These are phyloP conservation scores for Metarhizium sp. DNA, from an alignment of 2,329 filamentous ascomycete genomes.

Conservation along the genomic window DNA sequence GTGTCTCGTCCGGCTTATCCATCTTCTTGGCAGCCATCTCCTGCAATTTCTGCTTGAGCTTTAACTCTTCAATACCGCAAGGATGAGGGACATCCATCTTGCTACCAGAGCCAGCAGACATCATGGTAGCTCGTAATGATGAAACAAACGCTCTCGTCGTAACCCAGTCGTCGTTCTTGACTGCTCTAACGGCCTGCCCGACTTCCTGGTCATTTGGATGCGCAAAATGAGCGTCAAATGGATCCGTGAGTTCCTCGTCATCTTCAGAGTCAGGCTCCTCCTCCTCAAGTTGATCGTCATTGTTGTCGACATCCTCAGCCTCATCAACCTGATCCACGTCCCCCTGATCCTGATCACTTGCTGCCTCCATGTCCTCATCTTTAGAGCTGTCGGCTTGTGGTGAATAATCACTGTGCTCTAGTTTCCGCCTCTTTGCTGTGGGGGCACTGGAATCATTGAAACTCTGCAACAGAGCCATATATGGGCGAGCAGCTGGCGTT, in stretches of 20 bases:
- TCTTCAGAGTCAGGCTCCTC: constrained; percentile 33
- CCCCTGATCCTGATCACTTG: constrained; percentile 27
- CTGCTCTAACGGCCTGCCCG: constrained; percentile 39
- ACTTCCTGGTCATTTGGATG: constrained; percentile 54
- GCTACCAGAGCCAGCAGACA: constrained; percentile 32
- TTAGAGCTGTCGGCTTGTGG: constrained; percentile 9
- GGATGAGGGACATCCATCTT: constrained; percentile 20
- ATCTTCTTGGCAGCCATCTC: constrained; percentile 44
- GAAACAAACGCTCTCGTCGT: constrained; percentile 37
- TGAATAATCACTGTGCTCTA: constrained; percentile 29
- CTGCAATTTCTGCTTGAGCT: constrained; percentile 51
- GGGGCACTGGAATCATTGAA: constrained; percentile 36
- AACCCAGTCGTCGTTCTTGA: constrained; percentile 41
- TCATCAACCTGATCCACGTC: constrained; percentile 16
- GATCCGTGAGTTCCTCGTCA: constrained; percentile 50
- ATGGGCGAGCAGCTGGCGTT: constrained; percentile 35
- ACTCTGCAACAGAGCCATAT: constrained; percentile 49
- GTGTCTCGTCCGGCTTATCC: constrained; percentile 48
- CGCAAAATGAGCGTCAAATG: constrained; percentile 75
- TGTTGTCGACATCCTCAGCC: constrained; percentile 10
- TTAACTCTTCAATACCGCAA: constrained; percentile 53
- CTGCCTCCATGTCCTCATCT: constrained; percentile 17
- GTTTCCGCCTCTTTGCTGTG: constrained; percentile 47
- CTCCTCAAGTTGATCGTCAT: constrained; percentile 13
- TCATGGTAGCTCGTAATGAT: constrained; percentile 37